phyloP scores from a whole-genome alignment of 2,329 filamentous ascomycete genomes.

The Sporothrix variecibatus region DNA sequence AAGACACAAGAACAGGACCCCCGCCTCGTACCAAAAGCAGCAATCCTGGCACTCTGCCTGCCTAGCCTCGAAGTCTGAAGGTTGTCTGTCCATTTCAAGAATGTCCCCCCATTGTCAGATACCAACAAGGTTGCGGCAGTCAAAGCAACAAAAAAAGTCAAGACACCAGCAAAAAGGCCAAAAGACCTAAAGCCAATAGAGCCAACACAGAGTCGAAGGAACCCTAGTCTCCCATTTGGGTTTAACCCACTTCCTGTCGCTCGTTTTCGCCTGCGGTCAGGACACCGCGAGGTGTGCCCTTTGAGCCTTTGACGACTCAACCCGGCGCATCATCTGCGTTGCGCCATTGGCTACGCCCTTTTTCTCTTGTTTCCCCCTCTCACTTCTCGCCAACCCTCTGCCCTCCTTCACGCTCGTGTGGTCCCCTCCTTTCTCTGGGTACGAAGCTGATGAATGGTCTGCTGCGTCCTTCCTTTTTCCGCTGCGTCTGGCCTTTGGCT shows the following conservation, averaged over 20 bases:
- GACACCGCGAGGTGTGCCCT: conserved; percentile 8
- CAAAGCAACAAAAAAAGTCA: background rate
- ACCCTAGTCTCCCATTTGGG: conserved; percentile 25
- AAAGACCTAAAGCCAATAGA: background rate
- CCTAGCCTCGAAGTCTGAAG: background rate
- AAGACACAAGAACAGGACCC: background rate
- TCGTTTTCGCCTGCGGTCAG: conserved; percentile 14
- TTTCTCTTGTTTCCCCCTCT: background rate
- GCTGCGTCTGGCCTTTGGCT: background rate
- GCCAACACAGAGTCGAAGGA: background rate
- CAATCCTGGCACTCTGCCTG: background rate
- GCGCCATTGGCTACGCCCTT: conserved; percentile 24
- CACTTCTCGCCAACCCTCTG: background rate
- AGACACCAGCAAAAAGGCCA: background rate
- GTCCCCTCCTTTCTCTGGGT: background rate
- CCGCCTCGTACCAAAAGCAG: background rate
- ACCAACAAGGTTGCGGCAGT: conserved; percentile 12
- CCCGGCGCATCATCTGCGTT: conserved; percentile 23
- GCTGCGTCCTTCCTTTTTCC: background rate
- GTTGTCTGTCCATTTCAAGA: background rate
- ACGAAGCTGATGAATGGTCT: background rate
- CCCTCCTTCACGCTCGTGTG: background rate
- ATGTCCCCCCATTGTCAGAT: background rate
- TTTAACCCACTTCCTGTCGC: conserved; percentile 8
- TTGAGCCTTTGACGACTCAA: conserved; percentile 13